A percentile compares a stretch with the other conserved stretches of the same genome.
Evolutionary conservation across 2,329 filamentous ascomycete genomes (phyloP).

Genomic region (Colletotrichum navitas): DNA sequence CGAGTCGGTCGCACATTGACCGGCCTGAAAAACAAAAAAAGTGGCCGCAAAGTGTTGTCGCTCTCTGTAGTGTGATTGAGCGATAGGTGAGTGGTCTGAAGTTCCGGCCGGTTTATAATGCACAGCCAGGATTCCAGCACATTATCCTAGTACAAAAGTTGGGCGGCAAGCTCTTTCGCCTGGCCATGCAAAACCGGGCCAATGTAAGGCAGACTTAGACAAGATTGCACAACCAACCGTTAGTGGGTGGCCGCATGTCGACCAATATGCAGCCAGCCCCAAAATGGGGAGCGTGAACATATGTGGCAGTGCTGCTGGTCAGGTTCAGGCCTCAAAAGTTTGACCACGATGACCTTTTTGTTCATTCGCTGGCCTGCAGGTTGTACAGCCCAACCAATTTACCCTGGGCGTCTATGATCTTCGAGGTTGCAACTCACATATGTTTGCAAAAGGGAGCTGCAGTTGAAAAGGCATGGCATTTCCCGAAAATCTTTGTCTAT

Average conservation of each 20-base stretch:
- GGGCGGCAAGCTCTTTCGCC: too few species aligned
- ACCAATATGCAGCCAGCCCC: slow-evolving; percentile 15
- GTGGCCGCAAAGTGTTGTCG: too few species aligned
- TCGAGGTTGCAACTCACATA: background rate
- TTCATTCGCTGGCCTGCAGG: background rate
- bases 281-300: background rate
- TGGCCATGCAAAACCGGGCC: background rate
- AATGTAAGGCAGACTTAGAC: slow-evolving; percentile 16
- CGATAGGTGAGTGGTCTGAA: background rate
- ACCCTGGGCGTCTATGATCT: background rate
- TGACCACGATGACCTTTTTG: background rate
- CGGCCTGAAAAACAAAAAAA: background rate
- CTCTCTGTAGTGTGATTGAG: background rate
- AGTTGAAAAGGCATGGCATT: background rate
- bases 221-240: background rate
- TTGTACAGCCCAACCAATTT: background rate
- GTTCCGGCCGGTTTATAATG: background rate
- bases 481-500: background rate
- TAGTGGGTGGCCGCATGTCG: background rate
- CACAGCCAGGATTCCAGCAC: background rate
- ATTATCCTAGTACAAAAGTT: rapidly evolving
- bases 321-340: background rate
- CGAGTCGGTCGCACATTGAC: background rate
- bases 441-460: too few species aligned
- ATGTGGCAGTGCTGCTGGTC: background rate